Conservation (phyloP, 2,329 filamentous ascomycete species). For the Trichocomaceae sp. region DNA sequence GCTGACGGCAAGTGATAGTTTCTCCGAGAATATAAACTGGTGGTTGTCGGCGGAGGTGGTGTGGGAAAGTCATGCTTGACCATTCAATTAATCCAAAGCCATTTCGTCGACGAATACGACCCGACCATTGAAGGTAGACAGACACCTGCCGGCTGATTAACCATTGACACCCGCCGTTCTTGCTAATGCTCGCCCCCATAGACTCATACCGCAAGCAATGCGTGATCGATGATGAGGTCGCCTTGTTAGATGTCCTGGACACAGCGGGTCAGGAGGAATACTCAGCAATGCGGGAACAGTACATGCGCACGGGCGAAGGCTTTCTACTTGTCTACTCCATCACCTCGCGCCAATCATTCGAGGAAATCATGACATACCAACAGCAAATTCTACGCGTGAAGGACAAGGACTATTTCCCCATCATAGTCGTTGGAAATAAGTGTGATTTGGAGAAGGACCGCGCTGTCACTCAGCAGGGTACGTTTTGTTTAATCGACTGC, state of each 20-base stretch:
- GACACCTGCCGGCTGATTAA: not conserved
- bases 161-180: not conserved
- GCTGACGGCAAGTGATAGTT: conserved; percentile 51
- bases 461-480: conserved; percentile 87
- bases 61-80: conserved; percentile 99
- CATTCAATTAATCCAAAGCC: conserved; percentile 89
- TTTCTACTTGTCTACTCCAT: conserved; percentile 98
- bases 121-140: conserved; percentile 85
- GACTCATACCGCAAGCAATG: conserved; percentile 99
- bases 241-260: conserved; percentile 93
- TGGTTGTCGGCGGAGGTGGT: conserved; percentile 95
- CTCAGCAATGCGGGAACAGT: conserved; percentile 98
- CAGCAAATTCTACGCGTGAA: conserved; percentile 98
- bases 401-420: conserved; percentile 99
- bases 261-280: conserved; percentile 99
- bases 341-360: conserved; percentile 92
- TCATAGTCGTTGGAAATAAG: conserved; percentile 98
- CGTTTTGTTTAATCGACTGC: conserved; percentile 29
- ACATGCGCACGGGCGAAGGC: conserved; percentile 98
- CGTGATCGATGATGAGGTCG: conserved; percentile 96
- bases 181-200: conserved; percentile 34
- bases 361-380: conserved; percentile 97
- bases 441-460: conserved; percentile 93
- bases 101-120: conserved; percentile 99
- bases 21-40: conserved; percentile 87